Percentiles rank a stretch among this genome's conserved stretches.
These are phyloP conservation scores for Acidomyces sp. DNA, from an alignment of 495 filamentous ascomycete genomes.

Conservation along the genomic window DNA sequence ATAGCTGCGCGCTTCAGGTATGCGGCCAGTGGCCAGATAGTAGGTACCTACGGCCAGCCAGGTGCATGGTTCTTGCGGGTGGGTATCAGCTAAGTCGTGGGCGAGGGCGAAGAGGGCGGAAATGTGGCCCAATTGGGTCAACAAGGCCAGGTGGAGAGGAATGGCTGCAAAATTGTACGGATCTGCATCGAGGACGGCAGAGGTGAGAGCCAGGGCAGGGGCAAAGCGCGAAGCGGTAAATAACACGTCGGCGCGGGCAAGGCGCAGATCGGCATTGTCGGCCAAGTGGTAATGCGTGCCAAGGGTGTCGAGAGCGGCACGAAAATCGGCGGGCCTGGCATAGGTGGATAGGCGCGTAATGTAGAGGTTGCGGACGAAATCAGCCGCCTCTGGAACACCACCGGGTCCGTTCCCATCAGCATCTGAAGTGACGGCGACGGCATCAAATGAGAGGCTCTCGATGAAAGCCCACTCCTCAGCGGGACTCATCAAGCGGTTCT, in stretches of 20 bases:
- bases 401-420: constrained; percentile 39
- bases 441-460: constrained; percentile 81
- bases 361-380: constrained; percentile 94
- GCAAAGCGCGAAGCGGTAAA: constrained; percentile 92
- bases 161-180: constrained; percentile 82
- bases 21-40: constrained; percentile 77
- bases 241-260: constrained; percentile 80
- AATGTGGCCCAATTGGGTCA: constrained; percentile 74
- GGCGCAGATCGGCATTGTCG: constrained; percentile 77
- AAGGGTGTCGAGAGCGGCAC: constrained; percentile 76
- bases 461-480: constrained; percentile 91
- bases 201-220: constrained; percentile 71
- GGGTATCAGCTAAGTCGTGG: constrained; percentile 86
- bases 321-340: constrained; percentile 70
- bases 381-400: constrained; percentile 64
- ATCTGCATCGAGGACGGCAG: constrained; percentile 62
- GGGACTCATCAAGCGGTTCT: constrained; percentile 94
- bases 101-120: constrained; percentile 84
- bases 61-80: constrained; percentile 78
- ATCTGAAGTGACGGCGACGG: too few relatives aligned
- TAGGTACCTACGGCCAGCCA: constrained; percentile 93
- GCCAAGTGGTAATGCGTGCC: constrained; percentile 85
- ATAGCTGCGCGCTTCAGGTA: constrained; percentile 85
- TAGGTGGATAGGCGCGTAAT: constrained; percentile 95
- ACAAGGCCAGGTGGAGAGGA: constrained; percentile 80